Percentiles rank a stretch among this genome's conserved stretches.
phyloP scores from a whole-genome alignment of 352 stramenopile species.

The Pythium phragmitis region DNA sequence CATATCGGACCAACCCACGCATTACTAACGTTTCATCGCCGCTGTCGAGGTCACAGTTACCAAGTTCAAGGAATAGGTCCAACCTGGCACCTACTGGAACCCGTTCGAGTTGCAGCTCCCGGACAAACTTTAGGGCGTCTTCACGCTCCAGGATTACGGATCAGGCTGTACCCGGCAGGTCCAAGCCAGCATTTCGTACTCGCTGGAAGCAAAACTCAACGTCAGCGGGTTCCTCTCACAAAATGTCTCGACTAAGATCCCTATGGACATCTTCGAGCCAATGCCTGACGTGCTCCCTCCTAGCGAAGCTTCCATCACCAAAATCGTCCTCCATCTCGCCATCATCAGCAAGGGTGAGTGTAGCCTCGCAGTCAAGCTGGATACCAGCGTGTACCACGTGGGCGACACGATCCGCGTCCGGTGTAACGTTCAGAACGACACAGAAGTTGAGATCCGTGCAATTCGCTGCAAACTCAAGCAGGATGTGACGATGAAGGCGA shows the following conservation, averaged over 20 bases:
- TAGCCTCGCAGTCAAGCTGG: conserved; percentile 43
- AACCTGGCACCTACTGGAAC: too few relatives aligned
- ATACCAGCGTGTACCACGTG: conserved; percentile 60
- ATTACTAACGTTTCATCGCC: too few relatives aligned
- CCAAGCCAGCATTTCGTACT: conserved; percentile 68
- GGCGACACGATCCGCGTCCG: conserved; percentile 53
- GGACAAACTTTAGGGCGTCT: conserved; percentile 37
- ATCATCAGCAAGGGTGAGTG: conserved; percentile 46
- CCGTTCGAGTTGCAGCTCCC: too few relatives aligned
- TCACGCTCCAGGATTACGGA: conserved; percentile 42
- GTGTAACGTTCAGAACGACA: conserved; percentile 26
- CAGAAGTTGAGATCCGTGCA: neutral
- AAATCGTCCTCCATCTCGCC: conserved; percentile 48
- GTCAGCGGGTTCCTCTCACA: conserved; percentile 31
- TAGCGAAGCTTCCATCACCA: neutral
- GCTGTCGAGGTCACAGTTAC: too few relatives aligned
- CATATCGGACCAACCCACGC: too few relatives aligned
- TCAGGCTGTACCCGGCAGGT: conserved; percentile 35
- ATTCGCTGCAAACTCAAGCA: neutral
- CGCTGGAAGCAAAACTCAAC: conserved; percentile 62
- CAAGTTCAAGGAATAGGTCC: too few relatives aligned
- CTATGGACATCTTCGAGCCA: conserved; percentile 51
- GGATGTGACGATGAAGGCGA: conserved; percentile 31
- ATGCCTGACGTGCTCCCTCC: neutral
- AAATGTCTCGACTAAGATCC: conserved; percentile 54